A percentile compares a stretch with the other conserved stretches of the same genome.
These are phyloP conservation scores for Larix sibirica DNA, from an alignment of 83 land plant genomes.

Conservation along the genomic window DNA sequence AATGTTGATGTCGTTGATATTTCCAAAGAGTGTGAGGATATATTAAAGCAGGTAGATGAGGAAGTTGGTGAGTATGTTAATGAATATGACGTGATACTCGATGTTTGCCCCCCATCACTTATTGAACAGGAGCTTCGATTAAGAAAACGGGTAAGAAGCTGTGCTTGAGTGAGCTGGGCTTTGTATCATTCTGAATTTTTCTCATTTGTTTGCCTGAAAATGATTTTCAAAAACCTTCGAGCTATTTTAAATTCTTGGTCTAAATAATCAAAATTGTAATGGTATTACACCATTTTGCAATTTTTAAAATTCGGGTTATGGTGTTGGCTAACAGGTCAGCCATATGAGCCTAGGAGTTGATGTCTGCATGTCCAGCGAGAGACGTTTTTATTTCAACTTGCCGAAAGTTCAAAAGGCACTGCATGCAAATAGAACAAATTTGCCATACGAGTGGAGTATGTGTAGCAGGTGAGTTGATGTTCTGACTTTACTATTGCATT, in stretches of 20 bases:
- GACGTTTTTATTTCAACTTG: slow-evolving; percentile 17
- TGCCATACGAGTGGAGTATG: slow-evolving; percentile 27
- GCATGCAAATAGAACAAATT: slow-evolving; percentile 24
- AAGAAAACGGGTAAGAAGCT: slow-evolving; percentile 44
- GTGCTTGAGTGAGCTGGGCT: no score
- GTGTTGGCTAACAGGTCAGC: slow-evolving; percentile 2
- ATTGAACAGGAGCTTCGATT: slow-evolving; percentile 76
- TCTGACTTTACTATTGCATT: no score
- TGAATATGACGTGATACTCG: slow-evolving; percentile 76
- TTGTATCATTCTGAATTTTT: no score
- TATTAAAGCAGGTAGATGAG: slow-evolving; percentile 38
- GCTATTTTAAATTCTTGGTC: no score
- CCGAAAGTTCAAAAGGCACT: slow-evolving; percentile 32
- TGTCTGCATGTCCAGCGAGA: slow-evolving; percentile 25
- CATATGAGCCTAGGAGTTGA: slow-evolving; percentile 29
- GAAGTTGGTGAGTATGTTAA: slow-evolving; percentile 74
- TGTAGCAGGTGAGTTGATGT: slow-evolving; percentile 20
- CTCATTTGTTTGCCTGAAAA: no score
- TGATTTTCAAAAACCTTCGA: no score
- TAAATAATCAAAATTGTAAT: no score
- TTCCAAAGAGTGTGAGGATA: slow-evolving; percentile 41
- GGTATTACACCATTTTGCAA: no score
- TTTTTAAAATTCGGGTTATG: no score
- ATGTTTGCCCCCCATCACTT: slow-evolving; percentile 73
- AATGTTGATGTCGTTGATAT: slow-evolving; percentile 45